Percentiles rank a stretch among this genome's conserved stretches.
These are phyloP conservation scores for Alternaria burnsii DNA, from an alignment of 2,329 filamentous ascomycete genomes.

Conservation along the genomic window DNA sequence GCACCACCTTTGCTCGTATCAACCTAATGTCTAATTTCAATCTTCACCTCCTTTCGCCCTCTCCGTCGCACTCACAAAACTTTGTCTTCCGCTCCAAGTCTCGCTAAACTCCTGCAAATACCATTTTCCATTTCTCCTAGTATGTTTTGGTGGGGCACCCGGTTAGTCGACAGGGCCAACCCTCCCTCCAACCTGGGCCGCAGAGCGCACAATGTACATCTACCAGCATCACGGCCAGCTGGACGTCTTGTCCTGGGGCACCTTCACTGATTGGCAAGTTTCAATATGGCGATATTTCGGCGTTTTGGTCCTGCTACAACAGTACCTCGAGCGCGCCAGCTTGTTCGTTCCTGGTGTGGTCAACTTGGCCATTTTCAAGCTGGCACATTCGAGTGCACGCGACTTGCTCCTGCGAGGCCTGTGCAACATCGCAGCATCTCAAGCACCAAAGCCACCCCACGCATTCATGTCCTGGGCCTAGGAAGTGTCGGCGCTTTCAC, in stretches of 20 bases:
- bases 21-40: not conserved
- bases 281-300: not conserved
- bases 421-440: not conserved
- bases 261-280: not conserved
- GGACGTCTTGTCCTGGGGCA: not conserved
- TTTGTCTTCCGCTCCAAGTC: not conserved
- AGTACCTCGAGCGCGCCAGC: not conserved
- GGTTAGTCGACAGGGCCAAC: constrained; percentile 1
- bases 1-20: constrained; percentile 4
- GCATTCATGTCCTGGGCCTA: constrained; percentile 14
- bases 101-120: not conserved
- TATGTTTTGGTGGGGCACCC: not conserved
- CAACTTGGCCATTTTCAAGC: not conserved
- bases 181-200: not conserved
- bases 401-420: not conserved
- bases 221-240: not conserved
- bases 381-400: not conserved
- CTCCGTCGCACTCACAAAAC: not conserved
- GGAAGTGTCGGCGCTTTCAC: constrained; percentile 9
- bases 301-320: not conserved
- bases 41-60: not conserved
- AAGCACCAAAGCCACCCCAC: constrained; percentile 1
- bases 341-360: not conserved
- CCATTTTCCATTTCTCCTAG: not conserved
- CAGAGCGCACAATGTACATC: not conserved